Evolutionary conservation across 352 stramenopile species (phyloP).

Genomic region (Phytophthora palmivora): DNA sequence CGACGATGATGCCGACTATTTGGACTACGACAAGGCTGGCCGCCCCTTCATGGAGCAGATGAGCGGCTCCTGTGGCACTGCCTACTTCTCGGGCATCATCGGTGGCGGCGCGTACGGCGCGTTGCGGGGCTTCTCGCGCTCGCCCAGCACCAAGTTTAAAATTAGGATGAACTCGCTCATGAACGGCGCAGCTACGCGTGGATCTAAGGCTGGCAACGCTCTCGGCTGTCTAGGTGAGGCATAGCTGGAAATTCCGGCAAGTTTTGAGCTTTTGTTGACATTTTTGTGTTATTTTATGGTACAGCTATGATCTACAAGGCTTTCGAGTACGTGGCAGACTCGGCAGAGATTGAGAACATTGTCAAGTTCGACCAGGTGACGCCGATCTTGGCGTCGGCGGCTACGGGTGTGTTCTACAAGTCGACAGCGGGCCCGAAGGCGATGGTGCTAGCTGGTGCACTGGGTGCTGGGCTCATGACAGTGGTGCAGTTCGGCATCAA

Average conservation of each 20-base stretch:
- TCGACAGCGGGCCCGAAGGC: constrained; percentile 84
- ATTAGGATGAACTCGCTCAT: constrained; percentile 91
- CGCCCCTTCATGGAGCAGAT: constrained; percentile 89
- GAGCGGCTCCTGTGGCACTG: constrained; percentile 76
- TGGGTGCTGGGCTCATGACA: constrained; percentile 84
- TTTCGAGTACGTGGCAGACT: constrained; percentile 84
- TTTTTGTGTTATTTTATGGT: constrained; percentile 15
- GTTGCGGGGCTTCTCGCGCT: constrained; percentile 68
- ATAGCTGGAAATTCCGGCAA: not conserved
- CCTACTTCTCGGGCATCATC: constrained; percentile 88
- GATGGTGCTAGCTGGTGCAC: constrained; percentile 82
- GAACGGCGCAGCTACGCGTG: constrained; percentile 81
- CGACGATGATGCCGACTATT: constrained; percentile 85
- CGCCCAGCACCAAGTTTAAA: constrained; percentile 88
- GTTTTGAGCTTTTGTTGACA: constrained; percentile 20
- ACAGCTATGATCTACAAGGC: constrained; percentile 89
- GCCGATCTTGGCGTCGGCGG: constrained; percentile 81
- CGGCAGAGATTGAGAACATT: constrained; percentile 82
- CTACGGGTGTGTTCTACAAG: constrained; percentile 89
- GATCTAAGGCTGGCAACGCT: constrained; percentile 87
- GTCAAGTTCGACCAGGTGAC: constrained; percentile 87
- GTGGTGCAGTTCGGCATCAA: constrained; percentile 89
- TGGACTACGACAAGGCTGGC: constrained; percentile 86
- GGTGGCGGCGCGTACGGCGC: constrained; percentile 78
- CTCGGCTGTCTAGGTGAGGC: constrained; percentile 78